Base-by-base conservation (phyloP, 163 green algal genomes). In the Scenedesmus sp. region DNA sequence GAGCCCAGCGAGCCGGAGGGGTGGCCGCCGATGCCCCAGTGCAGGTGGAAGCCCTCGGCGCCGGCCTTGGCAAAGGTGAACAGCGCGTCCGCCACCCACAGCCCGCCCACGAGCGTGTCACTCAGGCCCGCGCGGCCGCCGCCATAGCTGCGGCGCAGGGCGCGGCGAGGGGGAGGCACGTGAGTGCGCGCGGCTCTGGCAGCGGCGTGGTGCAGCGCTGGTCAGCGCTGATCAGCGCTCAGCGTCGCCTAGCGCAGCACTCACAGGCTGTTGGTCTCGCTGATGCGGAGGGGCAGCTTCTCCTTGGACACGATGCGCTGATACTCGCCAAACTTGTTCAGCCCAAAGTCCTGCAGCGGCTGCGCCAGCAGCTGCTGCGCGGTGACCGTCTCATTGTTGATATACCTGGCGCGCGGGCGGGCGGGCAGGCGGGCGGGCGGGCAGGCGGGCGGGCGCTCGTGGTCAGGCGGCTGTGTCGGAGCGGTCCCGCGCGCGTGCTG, bases 201-300 rank as follows among this genome's bases (percentile, higher is more conserved):
- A n/a, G n/a, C n/a, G n/a, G n/a, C n/a, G n/a, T n/a, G n/a, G n/a
- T 47, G 39, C 39, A 47, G 39, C 39, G 39, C 10, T 47, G 39
- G 7, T 15, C 39, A 47, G 6, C 39, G 7, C 7, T 47, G 39
- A 47, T 15, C 39, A 15, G 39, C 39, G 39, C 39, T 15, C 39
- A 47, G 10, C 10, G 39, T 10, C 10, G 39, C 39, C 6, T 15
- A 47, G 39, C 39, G 7, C 51, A 7, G 18, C 13, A 78, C 70
- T 69, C 54, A 78, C 72, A 82, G 75, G 1, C 63, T 76, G 75
- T 82, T 82, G 20, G 75, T 60, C 34, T 82, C 75, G 11, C 48
- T 69, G 75, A 82, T 70, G 34, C 63, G 50, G 22, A 82, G 53
- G 22, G 26, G 28, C 29, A 80, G 60, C 7, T 51, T 64, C 5